phyloP scores from a whole-genome alignment of 2,329 filamentous ascomycete species.

The Exophiala spinifera region DNA sequence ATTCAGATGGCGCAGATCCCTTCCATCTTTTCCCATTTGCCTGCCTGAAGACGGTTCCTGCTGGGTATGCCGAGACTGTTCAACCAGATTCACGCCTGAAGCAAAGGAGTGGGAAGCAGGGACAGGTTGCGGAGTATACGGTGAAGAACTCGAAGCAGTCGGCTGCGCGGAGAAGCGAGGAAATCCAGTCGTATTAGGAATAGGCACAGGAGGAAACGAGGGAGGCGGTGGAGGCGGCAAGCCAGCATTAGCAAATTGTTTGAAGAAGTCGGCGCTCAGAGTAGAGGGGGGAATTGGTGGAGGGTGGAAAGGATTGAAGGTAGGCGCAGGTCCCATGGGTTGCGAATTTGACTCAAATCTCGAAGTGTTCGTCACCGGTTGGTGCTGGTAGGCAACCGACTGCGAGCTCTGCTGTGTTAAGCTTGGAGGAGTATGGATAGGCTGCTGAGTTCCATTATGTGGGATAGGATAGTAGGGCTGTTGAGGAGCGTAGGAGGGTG shows the following conservation, averaged over 20 bases:
- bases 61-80: conserved; percentile 8
- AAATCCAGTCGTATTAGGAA: conserved; percentile 19
- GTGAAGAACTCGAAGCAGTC: conserved; percentile 15
- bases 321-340: conserved; percentile 24
- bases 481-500: conserved; percentile 31
- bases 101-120: conserved; percentile 4
- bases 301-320: conserved; percentile 30
- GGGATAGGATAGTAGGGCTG: conserved; percentile 31
- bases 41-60: conserved; percentile 3
- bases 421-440: conserved; percentile 23
- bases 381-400: conserved; percentile 10
- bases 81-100: conserved; percentile 7
- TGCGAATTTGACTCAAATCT: conserved; percentile 28
- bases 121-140: conserved; percentile 16
- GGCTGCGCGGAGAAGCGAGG: conserved; percentile 17
- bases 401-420: conserved; percentile 17
- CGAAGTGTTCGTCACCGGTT: conserved; percentile 8
- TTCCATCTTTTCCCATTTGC: conserved; percentile 3
- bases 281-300: conserved; percentile 19
- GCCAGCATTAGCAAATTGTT: conserved; percentile 25
- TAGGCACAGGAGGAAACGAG: conserved; percentile 21
- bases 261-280: conserved; percentile 26
- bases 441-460: conserved; percentile 27
- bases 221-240: conserved; percentile 23
- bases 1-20: conserved; percentile 2